A percentile compares a stretch with the other conserved stretches of the same genome.
Evolutionary conservation across 2,329 filamentous ascomycete genomes (phyloP).

Genomic region (Lasiodiplodia sp.): DNA sequence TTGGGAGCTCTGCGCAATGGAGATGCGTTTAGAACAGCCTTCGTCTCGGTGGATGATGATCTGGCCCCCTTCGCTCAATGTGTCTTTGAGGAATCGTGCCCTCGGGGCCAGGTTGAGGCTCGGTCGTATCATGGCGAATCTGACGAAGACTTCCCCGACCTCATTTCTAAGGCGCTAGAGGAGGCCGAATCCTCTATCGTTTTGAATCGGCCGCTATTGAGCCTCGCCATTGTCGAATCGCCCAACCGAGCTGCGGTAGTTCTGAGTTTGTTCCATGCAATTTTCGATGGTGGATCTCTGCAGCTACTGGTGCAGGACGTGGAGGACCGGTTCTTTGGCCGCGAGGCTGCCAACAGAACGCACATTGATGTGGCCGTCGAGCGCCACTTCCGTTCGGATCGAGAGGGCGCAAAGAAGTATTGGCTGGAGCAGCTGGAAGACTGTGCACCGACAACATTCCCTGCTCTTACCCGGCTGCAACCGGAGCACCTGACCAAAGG

Average conservation of each 20-base stretch:
- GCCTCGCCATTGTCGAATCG: conserved; percentile 33
- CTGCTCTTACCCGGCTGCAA: conserved; percentile 36
- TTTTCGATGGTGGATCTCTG: conserved; percentile 83
- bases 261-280: conserved; percentile 72
- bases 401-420: conserved; percentile 62
- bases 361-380: conserved; percentile 68
- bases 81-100: conserved; percentile 13
- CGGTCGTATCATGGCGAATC: neutral
- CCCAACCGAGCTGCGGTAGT: conserved; percentile 42
- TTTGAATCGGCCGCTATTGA: conserved; percentile 17
- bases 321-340: conserved; percentile 60
- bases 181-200: conserved; percentile 25
- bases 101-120: neutral
- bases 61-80: conserved; percentile 29
- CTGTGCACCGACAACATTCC: conserved; percentile 52
- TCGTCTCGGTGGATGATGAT: conserved; percentile 27
- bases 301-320: conserved; percentile 71
- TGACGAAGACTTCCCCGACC: neutral
- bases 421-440: conserved; percentile 66
- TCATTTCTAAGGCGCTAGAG: conserved; percentile 17
- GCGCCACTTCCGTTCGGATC: conserved; percentile 57
- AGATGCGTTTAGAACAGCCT: conserved; percentile 23
- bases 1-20: conserved; percentile 8
- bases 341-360: conserved; percentile 54
- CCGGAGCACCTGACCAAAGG: conserved; percentile 11